Evolutionary conservation across 225 moss, liverwort and hornwort species (phyloP).

Genomic region (Thuidium tamariscinum): DNA sequence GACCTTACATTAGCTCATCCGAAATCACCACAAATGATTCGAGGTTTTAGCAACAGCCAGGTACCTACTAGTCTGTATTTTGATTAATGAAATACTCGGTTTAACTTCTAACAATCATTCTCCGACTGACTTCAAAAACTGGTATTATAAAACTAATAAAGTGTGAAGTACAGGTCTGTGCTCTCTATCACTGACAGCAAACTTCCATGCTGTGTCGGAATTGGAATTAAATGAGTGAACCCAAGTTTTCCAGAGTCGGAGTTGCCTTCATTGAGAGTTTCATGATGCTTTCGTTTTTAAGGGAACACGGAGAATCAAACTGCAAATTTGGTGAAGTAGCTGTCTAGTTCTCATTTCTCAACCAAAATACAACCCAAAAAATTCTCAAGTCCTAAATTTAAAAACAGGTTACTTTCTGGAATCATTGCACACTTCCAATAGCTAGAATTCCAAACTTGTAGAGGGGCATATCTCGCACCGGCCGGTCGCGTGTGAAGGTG

Average conservation of each 20-base stretch:
- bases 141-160: no score
- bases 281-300: not conserved
- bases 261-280: not conserved
- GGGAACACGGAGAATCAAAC: not conserved
- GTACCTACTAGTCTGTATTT: no score
- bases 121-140: not conserved
- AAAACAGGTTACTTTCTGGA: fast-evolving
- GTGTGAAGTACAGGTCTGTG: not conserved
- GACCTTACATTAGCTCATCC: not conserved
- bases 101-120: not conserved
- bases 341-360: not conserved
- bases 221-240: not conserved
- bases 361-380: not conserved
- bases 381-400: not conserved
- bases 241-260: not conserved
- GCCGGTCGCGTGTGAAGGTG: not conserved
- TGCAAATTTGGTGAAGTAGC: not conserved
- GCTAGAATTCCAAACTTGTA: not conserved
- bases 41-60: not conserved
- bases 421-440: no score
- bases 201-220: not conserved
- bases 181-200: not conserved
- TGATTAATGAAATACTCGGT: not conserved
- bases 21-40: not conserved
- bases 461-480: not conserved